These are phyloP conservation scores for Xylaria arbuscula DNA, from an alignment of 2,329 filamentous ascomycete genomes.

Conservation along the genomic window DNA sequence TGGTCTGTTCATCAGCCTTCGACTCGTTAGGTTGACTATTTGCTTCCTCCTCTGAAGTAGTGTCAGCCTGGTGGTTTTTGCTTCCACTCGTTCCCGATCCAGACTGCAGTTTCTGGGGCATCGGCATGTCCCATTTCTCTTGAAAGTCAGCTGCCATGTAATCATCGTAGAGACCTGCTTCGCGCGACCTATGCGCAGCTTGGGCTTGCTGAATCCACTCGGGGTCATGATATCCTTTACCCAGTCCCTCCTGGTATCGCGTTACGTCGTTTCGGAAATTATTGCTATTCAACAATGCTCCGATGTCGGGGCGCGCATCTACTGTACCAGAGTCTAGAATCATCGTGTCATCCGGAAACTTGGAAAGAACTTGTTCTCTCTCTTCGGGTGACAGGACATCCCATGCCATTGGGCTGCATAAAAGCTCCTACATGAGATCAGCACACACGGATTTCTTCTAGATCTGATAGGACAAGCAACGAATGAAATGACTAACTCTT, in stretches of 20 bases:
- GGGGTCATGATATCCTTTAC: conserved; percentile 61
- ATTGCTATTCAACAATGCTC: conserved; percentile 58
- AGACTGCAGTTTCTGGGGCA: conserved; percentile 48
- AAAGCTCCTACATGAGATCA: conserved; percentile 46
- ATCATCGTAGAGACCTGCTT: conserved; percentile 62
- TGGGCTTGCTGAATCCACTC: conserved; percentile 65
- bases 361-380: conserved; percentile 50
- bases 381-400: conserved; percentile 51
- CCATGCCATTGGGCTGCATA: conserved; percentile 55
- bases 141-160: conserved; percentile 59
- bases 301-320: conserved; percentile 56
- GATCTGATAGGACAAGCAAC: not conserved
- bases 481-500: conserved; percentile 46
- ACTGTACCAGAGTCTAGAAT: conserved; percentile 53
- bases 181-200: conserved; percentile 61
- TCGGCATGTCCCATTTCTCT: conserved; percentile 59
- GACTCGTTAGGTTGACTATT: not conserved
- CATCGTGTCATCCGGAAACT: conserved; percentile 53
- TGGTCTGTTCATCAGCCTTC: not conserved
- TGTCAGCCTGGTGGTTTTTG: not conserved
- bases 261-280: conserved; percentile 61
- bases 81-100: not conserved
- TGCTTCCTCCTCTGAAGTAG: not conserved
- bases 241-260: conserved; percentile 59
- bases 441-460: not conserved